phyloP scores from a whole-genome alignment of 116 monocot species.

The Papilionanthe hybrid region DNA sequence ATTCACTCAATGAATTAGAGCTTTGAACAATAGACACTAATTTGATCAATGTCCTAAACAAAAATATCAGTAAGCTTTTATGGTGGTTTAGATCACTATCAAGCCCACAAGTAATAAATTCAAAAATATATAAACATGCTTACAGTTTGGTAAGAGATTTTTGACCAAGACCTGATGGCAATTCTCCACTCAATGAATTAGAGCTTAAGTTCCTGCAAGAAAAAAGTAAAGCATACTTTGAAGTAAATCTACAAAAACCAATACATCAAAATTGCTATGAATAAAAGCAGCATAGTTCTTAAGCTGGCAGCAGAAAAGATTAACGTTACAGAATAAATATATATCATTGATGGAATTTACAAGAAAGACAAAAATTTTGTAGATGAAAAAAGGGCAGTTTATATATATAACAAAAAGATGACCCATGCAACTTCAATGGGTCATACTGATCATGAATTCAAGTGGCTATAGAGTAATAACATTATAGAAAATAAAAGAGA shows the following conservation, averaged over 20 bases:
- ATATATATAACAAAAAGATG: not conserved
- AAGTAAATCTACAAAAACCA: not conserved
- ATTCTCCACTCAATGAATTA: slow-evolving; percentile 60
- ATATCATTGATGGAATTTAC: not conserved
- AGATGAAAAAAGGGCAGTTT: not conserved
- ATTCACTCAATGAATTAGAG: too few species aligned
- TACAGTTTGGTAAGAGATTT: slow-evolving; percentile 54
- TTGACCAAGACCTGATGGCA: slow-evolving; percentile 60
- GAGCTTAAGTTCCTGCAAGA: slow-evolving; percentile 74
- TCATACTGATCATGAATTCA: not conserved
- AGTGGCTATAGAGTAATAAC: not conserved
- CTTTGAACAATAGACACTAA: too few species aligned
- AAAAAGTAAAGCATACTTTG: not conserved
- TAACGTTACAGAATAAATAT: not conserved
- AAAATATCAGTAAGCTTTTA: not conserved
- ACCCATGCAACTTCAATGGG: not conserved
- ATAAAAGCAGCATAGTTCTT: not conserved
- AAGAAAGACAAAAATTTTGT: not conserved
- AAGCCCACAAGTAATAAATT: not conserved
- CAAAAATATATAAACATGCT: slow-evolving; percentile 14
- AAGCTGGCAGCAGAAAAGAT: not conserved
- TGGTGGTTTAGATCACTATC: not conserved
- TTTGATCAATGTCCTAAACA: not conserved
- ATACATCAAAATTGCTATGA: not conserved
- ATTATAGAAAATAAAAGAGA: not conserved